Conservation (phyloP, 1,139 yeast species). For the Trichomonascaceae sp. region DNA sequence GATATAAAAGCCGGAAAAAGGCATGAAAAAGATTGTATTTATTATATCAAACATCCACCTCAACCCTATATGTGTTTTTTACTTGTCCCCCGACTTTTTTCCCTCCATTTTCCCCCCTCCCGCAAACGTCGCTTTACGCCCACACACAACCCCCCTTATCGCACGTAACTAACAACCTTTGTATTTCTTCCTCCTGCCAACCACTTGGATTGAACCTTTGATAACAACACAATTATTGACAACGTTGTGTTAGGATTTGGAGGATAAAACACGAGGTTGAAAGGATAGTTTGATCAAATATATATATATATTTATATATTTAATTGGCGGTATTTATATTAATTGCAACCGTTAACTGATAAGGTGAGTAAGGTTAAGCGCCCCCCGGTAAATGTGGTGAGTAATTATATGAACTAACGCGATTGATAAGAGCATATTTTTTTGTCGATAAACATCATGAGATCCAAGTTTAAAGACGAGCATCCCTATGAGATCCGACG, state of each 20-base stretch:
- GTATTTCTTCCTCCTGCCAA: slow-evolving; percentile 5
- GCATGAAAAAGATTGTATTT: background rate
- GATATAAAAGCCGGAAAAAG: background rate
- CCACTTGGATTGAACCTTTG: background rate
- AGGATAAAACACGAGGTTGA: background rate
- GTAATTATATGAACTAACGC: background rate
- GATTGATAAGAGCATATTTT: no score
- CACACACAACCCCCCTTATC: background rate
- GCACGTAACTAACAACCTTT: background rate
- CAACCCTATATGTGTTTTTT: background rate
- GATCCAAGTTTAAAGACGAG: slow-evolving; percentile 90
- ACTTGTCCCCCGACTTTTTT: background rate
- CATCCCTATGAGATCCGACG: slow-evolving; percentile 89
- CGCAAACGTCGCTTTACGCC: background rate
- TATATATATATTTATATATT: background rate
- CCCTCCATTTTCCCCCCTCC: background rate
- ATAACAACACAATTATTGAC: background rate
- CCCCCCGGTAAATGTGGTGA: background rate
- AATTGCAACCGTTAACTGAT: background rate
- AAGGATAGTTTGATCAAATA: background rate
- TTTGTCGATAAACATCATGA: slow-evolving; percentile 37
- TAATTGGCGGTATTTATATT: background rate
- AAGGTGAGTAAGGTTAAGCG: background rate
- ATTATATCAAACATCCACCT: background rate
- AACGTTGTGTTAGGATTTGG: background rate